Evolutionary conservation across 164 flowering plant genomes (phyloP).

Genomic region (Chloranthus sessilifolius): DNA sequence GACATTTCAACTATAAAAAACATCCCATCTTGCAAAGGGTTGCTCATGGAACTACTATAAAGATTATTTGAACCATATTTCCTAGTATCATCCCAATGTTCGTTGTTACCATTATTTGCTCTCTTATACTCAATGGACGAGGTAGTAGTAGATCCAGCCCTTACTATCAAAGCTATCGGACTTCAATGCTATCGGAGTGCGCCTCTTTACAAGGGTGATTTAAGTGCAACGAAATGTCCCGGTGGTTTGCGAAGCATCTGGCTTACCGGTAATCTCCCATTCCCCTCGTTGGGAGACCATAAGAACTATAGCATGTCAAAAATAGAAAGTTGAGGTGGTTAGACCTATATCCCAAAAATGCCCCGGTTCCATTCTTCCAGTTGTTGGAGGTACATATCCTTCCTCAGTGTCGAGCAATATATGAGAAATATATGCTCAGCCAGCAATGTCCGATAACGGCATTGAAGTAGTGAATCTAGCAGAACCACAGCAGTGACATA

Average conservation of each 20-base stretch:
- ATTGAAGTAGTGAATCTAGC: not conserved
- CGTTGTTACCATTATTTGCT: conserved; percentile 18
- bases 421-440: not conserved
- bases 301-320: conserved; percentile 3
- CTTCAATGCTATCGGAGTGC: conserved; percentile 6
- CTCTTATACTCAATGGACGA: conserved; percentile 17
- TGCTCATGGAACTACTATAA: conserved; percentile 13
- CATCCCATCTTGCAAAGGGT: conserved; percentile 14
- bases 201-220: conserved; percentile 2
- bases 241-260: conserved; percentile 1
- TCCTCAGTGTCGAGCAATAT: not conserved
- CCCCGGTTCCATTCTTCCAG: not conserved
- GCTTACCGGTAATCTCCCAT: conserved; percentile 5
- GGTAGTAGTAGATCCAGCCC: conserved; percentile 18
- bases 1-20: conserved; percentile 6
- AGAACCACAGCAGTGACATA: not conserved
- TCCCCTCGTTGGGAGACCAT: not conserved
- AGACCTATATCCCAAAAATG: not conserved
- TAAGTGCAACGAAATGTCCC: conserved; percentile 1
- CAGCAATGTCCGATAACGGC: not conserved
- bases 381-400: not conserved
- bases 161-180: conserved; percentile 15
- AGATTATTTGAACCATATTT: conserved; percentile 13
- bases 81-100: conserved; percentile 6
- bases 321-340: not conserved